Base-by-base conservation (phyloP, 2,329 filamentous ascomycete genomes). In the Aspergillus melleus region DNA sequence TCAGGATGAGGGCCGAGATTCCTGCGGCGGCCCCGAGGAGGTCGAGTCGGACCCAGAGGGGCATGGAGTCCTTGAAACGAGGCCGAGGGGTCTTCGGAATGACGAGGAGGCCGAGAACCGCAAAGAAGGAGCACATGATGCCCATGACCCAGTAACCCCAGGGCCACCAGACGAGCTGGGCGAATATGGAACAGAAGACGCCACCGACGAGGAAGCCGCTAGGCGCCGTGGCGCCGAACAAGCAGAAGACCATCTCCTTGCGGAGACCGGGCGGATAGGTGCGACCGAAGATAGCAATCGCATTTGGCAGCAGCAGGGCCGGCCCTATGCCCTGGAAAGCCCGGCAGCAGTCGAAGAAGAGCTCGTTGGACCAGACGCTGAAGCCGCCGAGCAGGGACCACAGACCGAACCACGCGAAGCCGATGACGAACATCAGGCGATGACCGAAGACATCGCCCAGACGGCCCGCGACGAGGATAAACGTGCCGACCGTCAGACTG, bases 231-330 rank as follows among this genome's bases (percentile, higher is more conserved):
- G 79, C 80, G 2, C 80, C 82, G 58, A 83, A 84, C 5, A 81
- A 60, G n/a, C 77, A 74, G 62, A 90, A 88, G 0, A 84, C 80
- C 73, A 89, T 83, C 53, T 84, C 80, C 69, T 88, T 89, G 53
- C 81, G 77, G 49, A 72, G 75, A 0, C 86, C 86, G 0, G 83
- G 83, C 0, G 79, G 74, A 64, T 88, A 89, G 0, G 81, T 79
- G 1, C 78, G 76, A 8, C 86, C 87, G 0, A 90, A 71, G 16
- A 90, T 79, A 1, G 86, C 87, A 14, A 90, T 73, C 0, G 80
- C 86, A 63, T 89, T 90, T 1, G 88, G 88, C 29, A 90, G 76
- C 8, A 83, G 75, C 22, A 90, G 76, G 0, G 87, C 86, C 0
- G 86, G 85, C 0, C 88, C 88, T 5, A 78, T 74, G 1, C 75